Evolutionary conservation across 2,329 filamentous ascomycete species (phyloP).

Genomic region (Clarireedia monteithiana): DNA sequence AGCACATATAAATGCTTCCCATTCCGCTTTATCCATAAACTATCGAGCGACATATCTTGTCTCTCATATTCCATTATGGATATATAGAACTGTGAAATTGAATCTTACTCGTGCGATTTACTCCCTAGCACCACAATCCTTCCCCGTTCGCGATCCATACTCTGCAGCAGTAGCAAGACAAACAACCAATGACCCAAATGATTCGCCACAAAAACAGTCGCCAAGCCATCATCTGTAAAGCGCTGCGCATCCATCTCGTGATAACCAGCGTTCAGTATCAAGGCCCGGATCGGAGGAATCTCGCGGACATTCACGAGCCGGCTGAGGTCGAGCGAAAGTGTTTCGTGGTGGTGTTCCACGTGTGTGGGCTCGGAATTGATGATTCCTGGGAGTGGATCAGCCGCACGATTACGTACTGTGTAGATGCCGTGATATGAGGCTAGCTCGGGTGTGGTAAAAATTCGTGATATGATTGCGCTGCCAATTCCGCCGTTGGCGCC

Average conservation of each 20-base stretch:
- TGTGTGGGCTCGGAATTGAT: neutral
- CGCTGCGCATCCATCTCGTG: slow-evolving; percentile 19
- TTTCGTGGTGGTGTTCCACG: neutral
- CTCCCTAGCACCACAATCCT: slow-evolving; percentile 29
- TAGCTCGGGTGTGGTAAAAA: neutral
- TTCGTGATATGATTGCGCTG: neutral
- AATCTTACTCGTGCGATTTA: slow-evolving; percentile 28
- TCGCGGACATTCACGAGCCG: slow-evolving; percentile 8
- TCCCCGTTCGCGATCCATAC: slow-evolving; percentile 29
- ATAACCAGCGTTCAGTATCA: slow-evolving; percentile 7
- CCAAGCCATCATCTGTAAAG: slow-evolving; percentile 29
- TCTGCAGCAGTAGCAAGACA: slow-evolving; percentile 28
- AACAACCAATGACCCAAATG: slow-evolving; percentile 31
- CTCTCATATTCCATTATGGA: no score
- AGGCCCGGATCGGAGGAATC: slow-evolving; percentile 18
- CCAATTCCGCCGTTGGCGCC: neutral
- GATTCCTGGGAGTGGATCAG: neutral
- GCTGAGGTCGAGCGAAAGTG: neutral
- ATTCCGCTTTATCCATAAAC: no score
- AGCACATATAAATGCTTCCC: neutral
- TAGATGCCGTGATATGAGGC: neutral
- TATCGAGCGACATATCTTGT: no score
- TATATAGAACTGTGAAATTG: neutral
- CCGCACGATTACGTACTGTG: neutral
- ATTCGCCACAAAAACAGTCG: slow-evolving; percentile 28